Percentiles rank a stretch among this genome's conserved stretches.
phyloP scores from a whole-genome alignment of 805 yeast species.

The Clavispora santaluciae region DNA sequence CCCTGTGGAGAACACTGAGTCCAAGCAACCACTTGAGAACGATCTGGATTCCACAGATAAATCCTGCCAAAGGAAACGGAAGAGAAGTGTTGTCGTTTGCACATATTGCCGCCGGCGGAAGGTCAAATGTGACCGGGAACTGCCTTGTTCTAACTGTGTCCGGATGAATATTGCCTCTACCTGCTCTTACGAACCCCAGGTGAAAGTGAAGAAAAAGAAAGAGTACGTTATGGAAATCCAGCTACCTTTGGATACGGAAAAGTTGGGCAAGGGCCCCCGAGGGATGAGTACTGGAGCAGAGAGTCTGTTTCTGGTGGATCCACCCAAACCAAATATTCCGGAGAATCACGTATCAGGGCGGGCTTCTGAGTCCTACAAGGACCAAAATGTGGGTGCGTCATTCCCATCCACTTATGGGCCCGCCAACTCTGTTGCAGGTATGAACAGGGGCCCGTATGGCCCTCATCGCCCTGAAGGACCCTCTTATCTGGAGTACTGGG shows the following conservation, averaged over 20 bases:
- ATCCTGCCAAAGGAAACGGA: conserved; percentile 5
- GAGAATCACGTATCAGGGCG: too few species aligned
- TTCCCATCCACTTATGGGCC: too few species aligned
- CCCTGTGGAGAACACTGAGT: background rate
- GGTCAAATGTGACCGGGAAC: conserved; percentile 27
- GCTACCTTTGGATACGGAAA: background rate
- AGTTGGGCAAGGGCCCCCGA: background rate
- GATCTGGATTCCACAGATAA: conserved; percentile 14
- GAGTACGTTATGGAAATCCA: conserved; percentile 10
- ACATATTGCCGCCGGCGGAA: conserved; percentile 28
- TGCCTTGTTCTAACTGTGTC: conserved; percentile 25
- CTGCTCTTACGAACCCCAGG: conserved; percentile 18
- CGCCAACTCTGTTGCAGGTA: too few species aligned
- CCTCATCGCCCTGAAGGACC: too few species aligned
- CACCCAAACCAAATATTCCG: background rate
- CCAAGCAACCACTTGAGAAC: background rate
- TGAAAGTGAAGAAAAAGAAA: conserved; percentile 4
- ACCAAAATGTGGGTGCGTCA: too few species aligned
- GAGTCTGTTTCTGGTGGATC: background rate
- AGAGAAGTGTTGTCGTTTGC: conserved; percentile 26
- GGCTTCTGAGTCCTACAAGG: too few species aligned
- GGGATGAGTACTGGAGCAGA: background rate
- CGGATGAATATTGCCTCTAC: conserved; percentile 14
- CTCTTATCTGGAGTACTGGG: too few species aligned
- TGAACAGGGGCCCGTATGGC: too few species aligned